These are phyloP conservation scores for Aspergillus ellipticus DNA, from an alignment of 495 filamentous ascomycete genomes.

Conservation along the genomic window DNA sequence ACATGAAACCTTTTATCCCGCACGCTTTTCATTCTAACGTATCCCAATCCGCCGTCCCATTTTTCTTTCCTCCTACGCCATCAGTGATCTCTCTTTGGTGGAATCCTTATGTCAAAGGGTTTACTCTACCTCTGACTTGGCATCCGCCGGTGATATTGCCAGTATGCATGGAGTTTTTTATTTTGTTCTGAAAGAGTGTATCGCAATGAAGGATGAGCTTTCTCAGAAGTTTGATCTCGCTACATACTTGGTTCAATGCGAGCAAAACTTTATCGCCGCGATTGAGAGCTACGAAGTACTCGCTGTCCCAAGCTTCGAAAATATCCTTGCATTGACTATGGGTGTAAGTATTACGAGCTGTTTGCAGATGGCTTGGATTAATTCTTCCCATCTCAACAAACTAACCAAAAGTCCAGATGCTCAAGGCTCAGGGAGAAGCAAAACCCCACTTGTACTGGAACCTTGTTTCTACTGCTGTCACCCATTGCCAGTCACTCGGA, in stretches of 20 bases:
- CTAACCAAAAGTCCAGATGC: neutral
- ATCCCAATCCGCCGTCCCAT: slow-evolving; percentile 7
- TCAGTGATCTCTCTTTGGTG: slow-evolving; percentile 14
- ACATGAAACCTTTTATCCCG: too few relatives aligned
- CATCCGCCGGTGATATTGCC: slow-evolving; percentile 14
- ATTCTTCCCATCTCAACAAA: neutral
- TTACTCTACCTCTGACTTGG: slow-evolving; percentile 12
- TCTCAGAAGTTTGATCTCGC: slow-evolving; percentile 17
- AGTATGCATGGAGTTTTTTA: slow-evolving; percentile 23
- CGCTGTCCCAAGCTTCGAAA: slow-evolving; percentile 23
- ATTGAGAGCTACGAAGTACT: slow-evolving; percentile 19
- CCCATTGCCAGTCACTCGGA: slow-evolving; percentile 15
- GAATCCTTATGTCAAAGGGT: slow-evolving; percentile 19
- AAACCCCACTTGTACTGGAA: slow-evolving; percentile 12
- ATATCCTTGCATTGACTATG: slow-evolving; percentile 20
- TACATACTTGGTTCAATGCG: slow-evolving; percentile 15
- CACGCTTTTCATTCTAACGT: neutral
- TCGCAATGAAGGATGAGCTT: slow-evolving; percentile 8
- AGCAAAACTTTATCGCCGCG: slow-evolving; percentile 15
- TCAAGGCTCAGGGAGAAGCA: slow-evolving; percentile 16
- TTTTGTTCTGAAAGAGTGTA: slow-evolving; percentile 18
- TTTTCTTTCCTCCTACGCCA: slow-evolving; percentile 18
- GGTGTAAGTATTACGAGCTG: too few relatives aligned
- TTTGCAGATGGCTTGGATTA: too few relatives aligned
- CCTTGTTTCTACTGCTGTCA: slow-evolving; percentile 10